Evolutionary conservation across 306 rosid species (phyloP), one percentile per base, ranked within the genome.

Genomic region (Ceratonia siliqua): DNA sequence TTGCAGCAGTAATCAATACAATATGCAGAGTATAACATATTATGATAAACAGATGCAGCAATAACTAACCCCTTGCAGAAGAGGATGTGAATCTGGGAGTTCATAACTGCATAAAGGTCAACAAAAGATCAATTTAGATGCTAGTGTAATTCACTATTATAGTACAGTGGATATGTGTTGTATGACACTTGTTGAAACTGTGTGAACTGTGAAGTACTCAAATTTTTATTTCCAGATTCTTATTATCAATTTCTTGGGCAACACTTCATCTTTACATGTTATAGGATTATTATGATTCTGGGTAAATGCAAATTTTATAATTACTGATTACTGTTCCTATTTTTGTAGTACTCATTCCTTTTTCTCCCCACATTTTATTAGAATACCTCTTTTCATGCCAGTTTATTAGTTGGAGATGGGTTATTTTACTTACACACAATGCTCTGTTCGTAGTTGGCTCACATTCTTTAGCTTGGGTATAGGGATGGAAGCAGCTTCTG

Each of bases 31-130:
- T 10, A 48, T 66, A 74, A 24, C 18, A 43, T 28, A 55, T 21
- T 11, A 58, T 53, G 41, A 61, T 55, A 36, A 56, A 73, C 56
- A 62, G 38, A 75, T 20, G 68, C 20, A 50, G 70, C 55, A 80
- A 72, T 64, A 62, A 81, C 93, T 81, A 27, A 95, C 99, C 91
- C 75, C 86, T 72, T 95, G 86, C 70, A 95, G 80, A 81, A 95
- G 99, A 87, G 94, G 90, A 89, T 95, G 99, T 2, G 80, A 63
- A 82, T 95, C 99, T 64, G 99, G 97, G 73, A 95, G 97, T 78
- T 95, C 99, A 72, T 95, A 95, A 65, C 99, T 95, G 99, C 88
- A 87, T 62, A 39, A 72, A 30, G 69, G 63, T 41, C 76, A 84
- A 85, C 74, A 76, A 70, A 59, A 35, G 48, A 78, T 79, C 77